Evolutionary conservation across 257 asterid genomes (phyloP), one percentile per base, ranked within the genome.

Genomic region (Primulina tabacum): DNA sequence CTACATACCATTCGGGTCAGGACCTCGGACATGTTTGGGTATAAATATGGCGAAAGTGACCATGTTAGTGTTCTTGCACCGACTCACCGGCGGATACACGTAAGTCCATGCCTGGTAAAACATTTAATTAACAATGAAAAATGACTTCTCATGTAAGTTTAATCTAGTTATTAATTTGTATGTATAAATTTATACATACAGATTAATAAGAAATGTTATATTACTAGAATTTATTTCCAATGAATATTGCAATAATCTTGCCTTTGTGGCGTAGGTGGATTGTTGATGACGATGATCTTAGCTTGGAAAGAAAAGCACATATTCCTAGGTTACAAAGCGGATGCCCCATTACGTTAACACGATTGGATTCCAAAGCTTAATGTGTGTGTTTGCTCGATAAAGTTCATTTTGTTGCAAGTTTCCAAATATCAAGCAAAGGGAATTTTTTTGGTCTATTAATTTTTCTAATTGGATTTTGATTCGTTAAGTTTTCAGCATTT

Each of bases 11-110:
- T 87, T 85, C 20, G 90, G 90, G 53, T 75, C 83, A 40, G 94
- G 94, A 34, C 82, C 91, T 1, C 64, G 90, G 61, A 79, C 89
- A 8, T 87, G 94, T 79, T 74, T 87, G 82, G 94, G 94, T 8
- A 83, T 83, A 37, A 87, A 85, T 68, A 80, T 87, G 89, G 90
- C 88, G 10, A 87, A 85, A 64, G 78, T 80, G 64, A 85, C 85
- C 4, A 82, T 87, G 90, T 29, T 77, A 74, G 87, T 82, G 62
- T 87, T 81, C 38, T 53, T 87, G 65, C 85, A 85, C 65, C 79
- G 88, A 26, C 76, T 87, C 29, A 77, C 84, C 0, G 60, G 77
- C 35, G 82, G 82, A 82, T 87, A 87, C 85, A 78, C 75, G 94
- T 85, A 8, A 71, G 87, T 65, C 33, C 33, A 30, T 5, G 33